phyloP scores from a whole-genome alignment of 768 basidiomycete species.

The Mycena vitilis region DNA sequence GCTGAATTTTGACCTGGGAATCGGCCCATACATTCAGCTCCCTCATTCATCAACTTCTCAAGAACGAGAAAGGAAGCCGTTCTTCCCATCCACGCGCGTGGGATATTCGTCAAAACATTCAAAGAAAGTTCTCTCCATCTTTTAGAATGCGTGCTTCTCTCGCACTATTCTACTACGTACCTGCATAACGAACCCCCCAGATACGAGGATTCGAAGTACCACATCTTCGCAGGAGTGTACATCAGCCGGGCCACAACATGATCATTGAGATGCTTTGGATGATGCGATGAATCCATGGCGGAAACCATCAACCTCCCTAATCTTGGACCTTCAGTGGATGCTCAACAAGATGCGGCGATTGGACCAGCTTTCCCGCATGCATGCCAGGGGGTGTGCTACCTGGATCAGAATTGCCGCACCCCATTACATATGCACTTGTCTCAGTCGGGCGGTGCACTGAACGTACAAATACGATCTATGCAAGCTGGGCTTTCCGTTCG shows the following conservation, averaged over 20 bases:
- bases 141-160: neutral
- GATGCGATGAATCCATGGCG: conserved; percentile 8
- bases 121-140: neutral
- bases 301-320: neutral
- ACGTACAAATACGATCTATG: neutral
- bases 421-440: conserved; percentile 9
- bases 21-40: too few relatives aligned
- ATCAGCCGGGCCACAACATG: neutral
- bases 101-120: neutral
- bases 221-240: neutral
- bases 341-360: conserved; percentile 17
- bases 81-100: neutral
- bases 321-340: neutral
- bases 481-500: conserved; percentile 1
- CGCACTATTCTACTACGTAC: neutral
- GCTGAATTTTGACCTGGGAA: too few relatives aligned
- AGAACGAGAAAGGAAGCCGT: neutral
- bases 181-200: neutral
- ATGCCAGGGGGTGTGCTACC: neutral
- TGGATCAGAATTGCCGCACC: conserved; percentile 1
- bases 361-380: neutral
- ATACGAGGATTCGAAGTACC: neutral
- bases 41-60: neutral
- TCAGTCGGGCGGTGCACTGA: conserved; percentile 20
- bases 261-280: too few relatives aligned